Conservation (phyloP, 805 yeast species). For the Yarrowia phangngaensis region DNA sequence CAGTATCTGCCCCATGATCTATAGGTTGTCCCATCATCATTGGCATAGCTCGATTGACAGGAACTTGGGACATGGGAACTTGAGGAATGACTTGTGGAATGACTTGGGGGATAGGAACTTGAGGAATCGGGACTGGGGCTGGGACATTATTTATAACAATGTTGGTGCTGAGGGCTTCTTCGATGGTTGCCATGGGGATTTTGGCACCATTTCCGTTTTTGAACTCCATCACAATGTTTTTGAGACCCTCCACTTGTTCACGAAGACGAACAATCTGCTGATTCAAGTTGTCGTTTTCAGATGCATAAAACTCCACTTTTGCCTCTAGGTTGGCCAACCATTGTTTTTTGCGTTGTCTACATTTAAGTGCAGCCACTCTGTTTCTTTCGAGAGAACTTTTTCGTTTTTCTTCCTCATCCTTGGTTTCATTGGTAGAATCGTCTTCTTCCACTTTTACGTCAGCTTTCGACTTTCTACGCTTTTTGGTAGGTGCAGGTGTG, state of each 20-base stretch:
- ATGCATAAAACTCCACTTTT: slow-evolving; percentile 65
- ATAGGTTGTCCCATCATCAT: slow-evolving; percentile 23
- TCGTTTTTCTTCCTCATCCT: slow-evolving; percentile 72
- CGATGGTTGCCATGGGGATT: slow-evolving; percentile 4
- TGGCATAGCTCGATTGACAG: background rate
- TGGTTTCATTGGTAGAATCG: slow-evolving; percentile 29
- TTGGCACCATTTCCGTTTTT: slow-evolving; percentile 21
- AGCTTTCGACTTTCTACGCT: slow-evolving; percentile 14
- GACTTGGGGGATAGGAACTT: slow-evolving; percentile 18
- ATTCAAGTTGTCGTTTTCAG: slow-evolving; percentile 64
- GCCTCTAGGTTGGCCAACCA: slow-evolving; percentile 77
- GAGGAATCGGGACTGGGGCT: slow-evolving; percentile 24
- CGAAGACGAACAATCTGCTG: slow-evolving; percentile 55
- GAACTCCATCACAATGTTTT: slow-evolving; percentile 16
- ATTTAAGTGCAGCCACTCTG: slow-evolving; percentile 90
- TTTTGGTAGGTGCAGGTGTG: slow-evolving; percentile 1
- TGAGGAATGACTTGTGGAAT: background rate
- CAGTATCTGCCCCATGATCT: slow-evolving; percentile 7
- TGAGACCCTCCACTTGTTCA: slow-evolving; percentile 48
- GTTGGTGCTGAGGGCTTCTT: slow-evolving; percentile 12
- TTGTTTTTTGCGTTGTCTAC: slow-evolving; percentile 91
- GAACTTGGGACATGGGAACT: background rate
- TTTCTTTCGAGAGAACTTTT: slow-evolving; percentile 80
- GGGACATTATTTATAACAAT: slow-evolving; percentile 24
- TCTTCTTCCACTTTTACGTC: slow-evolving; percentile 16